These are phyloP conservation scores for Oryza glumipatula DNA, from an alignment of 176 grass and related monocot species.

Conservation along the genomic window DNA sequence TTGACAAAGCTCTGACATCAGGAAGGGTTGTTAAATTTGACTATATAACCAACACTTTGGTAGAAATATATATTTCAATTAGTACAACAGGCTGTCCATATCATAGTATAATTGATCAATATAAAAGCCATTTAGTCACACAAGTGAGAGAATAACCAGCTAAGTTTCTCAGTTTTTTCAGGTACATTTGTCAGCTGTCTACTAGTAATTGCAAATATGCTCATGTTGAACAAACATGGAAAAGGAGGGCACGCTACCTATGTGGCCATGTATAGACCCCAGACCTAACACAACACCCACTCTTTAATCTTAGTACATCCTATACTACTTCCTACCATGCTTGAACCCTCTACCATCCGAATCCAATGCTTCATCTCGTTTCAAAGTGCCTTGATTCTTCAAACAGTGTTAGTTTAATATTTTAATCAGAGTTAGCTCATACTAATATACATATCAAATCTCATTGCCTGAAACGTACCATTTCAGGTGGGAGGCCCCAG, in stretches of 20 bases:
- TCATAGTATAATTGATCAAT: conserved; percentile 42
- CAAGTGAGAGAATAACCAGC: conserved; percentile 11
- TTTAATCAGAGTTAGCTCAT: not conserved
- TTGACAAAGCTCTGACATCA: conserved; percentile 43
- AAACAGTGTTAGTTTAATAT: not conserved
- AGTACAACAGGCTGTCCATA: conserved; percentile 40
- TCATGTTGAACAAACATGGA: conserved; percentile 36
- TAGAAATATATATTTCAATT: conserved; percentile 24
- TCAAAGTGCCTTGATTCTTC: not conserved
- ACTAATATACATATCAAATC: conserved; percentile 1
- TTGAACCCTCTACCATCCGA: conserved; percentile 2
- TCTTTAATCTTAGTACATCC: conserved; percentile 27
- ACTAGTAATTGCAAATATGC: conserved; percentile 30
- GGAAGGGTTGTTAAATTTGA: conserved; percentile 45
- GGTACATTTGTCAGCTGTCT: conserved; percentile 37
- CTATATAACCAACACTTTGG: conserved; percentile 29
- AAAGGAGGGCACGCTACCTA: conserved; percentile 31
- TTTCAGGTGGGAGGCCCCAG: conserved; percentile 3
- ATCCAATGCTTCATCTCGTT: conserved; percentile 29
- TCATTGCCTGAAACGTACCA: conserved; percentile 7
- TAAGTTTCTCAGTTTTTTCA: conserved; percentile 27
- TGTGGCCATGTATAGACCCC: conserved; percentile 38
- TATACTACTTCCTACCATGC: conserved; percentile 26
- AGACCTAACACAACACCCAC: conserved; percentile 45
- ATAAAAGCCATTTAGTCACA: conserved; percentile 16